Conservation (phyloP, 768 basidiomycete species). For the Rhizopogon vulgaris region DNA sequence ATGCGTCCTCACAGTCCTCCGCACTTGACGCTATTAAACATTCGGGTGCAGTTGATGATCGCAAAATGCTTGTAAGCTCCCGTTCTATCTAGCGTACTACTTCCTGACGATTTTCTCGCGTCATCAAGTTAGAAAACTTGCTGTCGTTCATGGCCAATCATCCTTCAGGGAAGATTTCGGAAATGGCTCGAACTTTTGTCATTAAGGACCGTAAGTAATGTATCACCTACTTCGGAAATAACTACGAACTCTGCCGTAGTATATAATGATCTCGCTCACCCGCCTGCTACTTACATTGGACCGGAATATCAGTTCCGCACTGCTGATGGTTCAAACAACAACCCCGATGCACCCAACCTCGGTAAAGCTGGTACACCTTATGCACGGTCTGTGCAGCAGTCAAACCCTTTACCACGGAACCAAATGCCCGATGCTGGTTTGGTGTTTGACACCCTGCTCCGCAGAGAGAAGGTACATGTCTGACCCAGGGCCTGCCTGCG, state of each 20-base stretch:
- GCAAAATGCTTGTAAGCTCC: slow-evolving; percentile 63
- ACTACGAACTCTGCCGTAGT: slow-evolving; percentile 35
- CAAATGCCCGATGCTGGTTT: slow-evolving; percentile 75
- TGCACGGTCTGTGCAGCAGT: slow-evolving; percentile 72
- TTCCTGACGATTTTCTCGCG: neutral
- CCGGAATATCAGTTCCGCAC: slow-evolving; percentile 57
- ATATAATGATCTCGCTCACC: slow-evolving; percentile 79
- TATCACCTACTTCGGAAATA: neutral
- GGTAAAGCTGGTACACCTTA: slow-evolving; percentile 78
- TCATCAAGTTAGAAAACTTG: slow-evolving; percentile 60
- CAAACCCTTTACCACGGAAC: slow-evolving; percentile 54
- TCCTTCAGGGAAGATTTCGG: slow-evolving; percentile 39
- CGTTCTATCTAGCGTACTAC: neutral
- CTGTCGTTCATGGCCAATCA: slow-evolving; percentile 57
- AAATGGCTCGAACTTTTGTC: slow-evolving; percentile 30
- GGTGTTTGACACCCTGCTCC: slow-evolving; percentile 74
- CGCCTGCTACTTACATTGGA: slow-evolving; percentile 63
- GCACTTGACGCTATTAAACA: slow-evolving; percentile 56
- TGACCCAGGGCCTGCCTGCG: neutral
- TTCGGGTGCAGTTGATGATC: slow-evolving; percentile 63
- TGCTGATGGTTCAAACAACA: slow-evolving; percentile 77
- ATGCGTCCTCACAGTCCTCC: slow-evolving; percentile 37
- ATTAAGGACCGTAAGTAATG: slow-evolving; percentile 50
- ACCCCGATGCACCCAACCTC: slow-evolving; percentile 58
- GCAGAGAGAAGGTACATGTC: slow-evolving; percentile 51